These are phyloP conservation scores for Apostasia ramifera DNA, from an alignment of 106 monocot genomes.

Conservation along the genomic window DNA sequence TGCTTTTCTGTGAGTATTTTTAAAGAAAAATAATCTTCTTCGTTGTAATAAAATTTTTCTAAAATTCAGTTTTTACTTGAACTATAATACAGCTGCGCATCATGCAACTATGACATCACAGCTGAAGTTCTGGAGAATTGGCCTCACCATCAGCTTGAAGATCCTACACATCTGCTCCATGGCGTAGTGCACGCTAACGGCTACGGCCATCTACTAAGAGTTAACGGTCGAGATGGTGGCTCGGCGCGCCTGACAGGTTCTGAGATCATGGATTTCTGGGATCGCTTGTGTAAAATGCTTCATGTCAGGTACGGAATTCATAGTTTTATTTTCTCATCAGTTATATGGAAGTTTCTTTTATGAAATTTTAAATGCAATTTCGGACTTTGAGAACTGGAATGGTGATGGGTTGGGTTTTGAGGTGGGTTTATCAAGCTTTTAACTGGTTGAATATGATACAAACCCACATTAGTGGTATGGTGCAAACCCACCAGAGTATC, in stretches of 20 bases:
- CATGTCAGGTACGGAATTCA: constrained; percentile 55
- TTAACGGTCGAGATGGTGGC: constrained; percentile 87
- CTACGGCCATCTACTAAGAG: constrained; percentile 79
- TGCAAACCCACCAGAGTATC: too few relatives aligned
- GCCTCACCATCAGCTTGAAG: constrained; percentile 48
- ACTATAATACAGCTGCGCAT: constrained; percentile 33
- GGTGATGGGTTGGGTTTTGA: too few relatives aligned
- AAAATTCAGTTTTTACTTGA: not conserved
- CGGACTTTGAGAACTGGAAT: too few relatives aligned
- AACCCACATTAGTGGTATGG: too few relatives aligned
- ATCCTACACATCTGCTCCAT: constrained; percentile 75
- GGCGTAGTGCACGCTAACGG: constrained; percentile 88
- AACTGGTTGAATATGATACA: too few relatives aligned
- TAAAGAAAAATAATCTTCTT: not conserved
- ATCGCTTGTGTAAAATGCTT: constrained; percentile 69
- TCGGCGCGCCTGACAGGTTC: constrained; percentile 54
- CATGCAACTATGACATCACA: constrained; percentile 52
- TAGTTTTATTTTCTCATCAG: not conserved
- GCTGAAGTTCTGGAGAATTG: constrained; percentile 42
- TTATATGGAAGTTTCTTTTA: too few relatives aligned
- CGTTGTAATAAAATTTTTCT: not conserved
- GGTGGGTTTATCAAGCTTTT: too few relatives aligned
- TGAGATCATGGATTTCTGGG: constrained; percentile 91
- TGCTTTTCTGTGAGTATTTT: not conserved
- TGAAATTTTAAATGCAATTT: too few relatives aligned